Base-by-base conservation (phyloP, 768 basidiomycete genomes). In the Lentinula sp. region DNA sequence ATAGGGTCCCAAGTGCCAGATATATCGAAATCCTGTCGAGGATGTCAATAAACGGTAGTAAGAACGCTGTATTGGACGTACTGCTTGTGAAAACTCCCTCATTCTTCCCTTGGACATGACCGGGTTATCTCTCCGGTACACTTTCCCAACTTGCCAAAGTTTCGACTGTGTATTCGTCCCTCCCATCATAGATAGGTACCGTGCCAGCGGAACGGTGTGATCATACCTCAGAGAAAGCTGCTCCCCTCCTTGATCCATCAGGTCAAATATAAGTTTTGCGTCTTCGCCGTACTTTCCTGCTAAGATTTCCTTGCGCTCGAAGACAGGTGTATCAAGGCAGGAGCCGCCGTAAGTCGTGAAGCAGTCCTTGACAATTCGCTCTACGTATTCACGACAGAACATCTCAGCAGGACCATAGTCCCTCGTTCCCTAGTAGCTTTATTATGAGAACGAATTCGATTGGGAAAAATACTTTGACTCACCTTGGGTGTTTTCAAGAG, bases 211-310 rank as follows among this genome's bases (percentile, higher is more conserved):
- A 28, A 98, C 96, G 23, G 96, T 99, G 69, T 98, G 88, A 70
- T 99, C 96, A 69, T 98, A 98, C 58, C 97, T 79, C 66, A 99
- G 75, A 10, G 93, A 92, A 56, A 98, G 87, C 68, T 98, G 85
- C 73, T 99, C 97, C 5, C 97, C 97, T 2, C 97, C 96, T 69
- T 99, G 96, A 73, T 98, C 97, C 80, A 88, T 86, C 53, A 99
- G 82, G 73, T 98, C 97, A 70, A 97, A 98, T 63, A 99, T 98
- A 65, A 98, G 86, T 72, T 98, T 99, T 42, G 87, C 83, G 70
- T 98, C 97, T 73, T 99, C 97, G 57, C 97, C 97, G 66, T 98
- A 97, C 75, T 99, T 99, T 62, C 93, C 96, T 1, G 95, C 85
- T 46, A 98, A 76, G 61, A 99, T 87, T 70, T 99, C 97, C 73